Base-by-base conservation (phyloP, 805 yeast genomes). In the Suhomyces sp. region DNA sequence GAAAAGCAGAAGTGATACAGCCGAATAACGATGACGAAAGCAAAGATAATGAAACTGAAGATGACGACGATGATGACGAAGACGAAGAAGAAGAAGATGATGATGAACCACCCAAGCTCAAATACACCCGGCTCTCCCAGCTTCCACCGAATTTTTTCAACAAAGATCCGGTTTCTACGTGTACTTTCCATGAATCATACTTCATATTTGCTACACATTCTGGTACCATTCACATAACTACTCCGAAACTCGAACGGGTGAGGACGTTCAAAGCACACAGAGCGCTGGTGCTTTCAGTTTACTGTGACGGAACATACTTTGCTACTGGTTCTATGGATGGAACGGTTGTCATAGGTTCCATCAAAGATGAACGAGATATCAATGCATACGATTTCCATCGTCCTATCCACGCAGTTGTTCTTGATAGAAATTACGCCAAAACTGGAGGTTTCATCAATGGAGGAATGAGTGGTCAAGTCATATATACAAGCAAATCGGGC, bases 271-370 rank as follows among this genome's bases (percentile, higher is more conserved):
- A 87, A 47, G 88, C 91, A 1, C 96, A 95, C 51, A 70, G 86
- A 30, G 88, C 97, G 0, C 87, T 96, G 0, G 76, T 93, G 2
- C 60, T 90, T 26, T 76, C 87, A 0, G 69, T 88, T 0, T 76
- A 80, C 35, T 71, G 83, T 2, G 95, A 87, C 51, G 93, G 95
- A 0, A 60, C 60, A 6, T 78, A 72, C 50, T 77, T 93, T 40
- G 95, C 93, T 0, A 81, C 95, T 0, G 96, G 90, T 0, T 88
- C 97, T 0, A 81, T 91, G 67, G 98, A 93, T 54, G 98, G 98
- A 0, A 84, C 95, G 0, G 83, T 91, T 0, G 88, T 88, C 2
- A 75, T 88, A 4, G 93, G 96, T 0, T 75, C 88, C 2, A 63
- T 86, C 1, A 39, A 44, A 2, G 84, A 82, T 43, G 76, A 76